Evolutionary conservation across 768 basidiomycete species (phyloP), one percentile per base, ranked within the genome.

Genomic region (Rhizopogon vinicolor): DNA sequence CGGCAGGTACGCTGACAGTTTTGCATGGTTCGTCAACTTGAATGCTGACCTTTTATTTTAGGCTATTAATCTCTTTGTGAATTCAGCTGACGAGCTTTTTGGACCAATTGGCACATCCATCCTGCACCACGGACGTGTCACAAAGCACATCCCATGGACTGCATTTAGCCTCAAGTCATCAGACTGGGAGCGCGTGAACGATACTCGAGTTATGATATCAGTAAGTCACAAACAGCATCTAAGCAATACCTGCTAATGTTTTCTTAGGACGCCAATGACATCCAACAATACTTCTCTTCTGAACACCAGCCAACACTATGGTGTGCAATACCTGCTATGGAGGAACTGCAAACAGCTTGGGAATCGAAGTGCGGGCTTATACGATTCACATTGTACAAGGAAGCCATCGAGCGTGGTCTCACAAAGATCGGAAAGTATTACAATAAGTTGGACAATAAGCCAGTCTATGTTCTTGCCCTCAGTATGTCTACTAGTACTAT

Each of bases 41-140:
- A 7, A 52, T 6, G 5, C 19, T 19, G 43, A 33, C 52, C n/a
- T 42, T 49, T 22, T 45, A 12, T 7, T 28, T 16, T 16, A 63
- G 56, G 18, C 58, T 3, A 55, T 65, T 28, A 56, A 61, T 16
- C 7, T 56, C 0, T 61, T 63, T 41, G 19, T 60, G 16, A 61
- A 62, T 62, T 60, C 62, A 1, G 65, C 70, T 0, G 64, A 71
- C 46, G 43, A 62, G 3, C 55, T 63, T 5, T 72, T 58, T 52
- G 67, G 70, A 4, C 65, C 70, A 3, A 68, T 72, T n/a, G n/a
- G n/a, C 44, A 72, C 69, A 0, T 59, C 59, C 3, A 58, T 70
- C 12, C 56, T 54, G 7, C 33, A 39, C 9, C 44, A 65, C 16
- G 60, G 59, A 5, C 19, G 53, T 7, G 18, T 58, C 3, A 42